Evolutionary conservation across 306 rosid species (phyloP), one percentile per base, ranked within the genome.

Genomic region (Cicer cuneatum): DNA sequence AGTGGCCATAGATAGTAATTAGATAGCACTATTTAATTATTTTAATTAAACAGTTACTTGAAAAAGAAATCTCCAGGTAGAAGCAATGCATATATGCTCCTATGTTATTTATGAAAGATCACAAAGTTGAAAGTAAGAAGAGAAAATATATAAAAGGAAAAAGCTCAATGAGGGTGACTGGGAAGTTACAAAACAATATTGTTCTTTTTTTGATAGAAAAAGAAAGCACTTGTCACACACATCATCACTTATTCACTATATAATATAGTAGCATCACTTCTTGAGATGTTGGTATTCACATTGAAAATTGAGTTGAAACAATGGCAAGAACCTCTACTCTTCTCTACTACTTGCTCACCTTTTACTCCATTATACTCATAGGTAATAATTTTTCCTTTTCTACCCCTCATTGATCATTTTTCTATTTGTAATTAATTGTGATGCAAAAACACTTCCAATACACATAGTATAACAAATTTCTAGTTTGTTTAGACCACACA

Each of bases 51-150:
- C 47, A 75, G 64, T 57, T 46, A 63, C 41, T 49, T 69, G 69
- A 69, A 80, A 66, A 81, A 83, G 84, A 89, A 89, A 86, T 78
- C 89, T 83, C 57, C 67, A 46, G 33, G 67, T 49, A 46, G 94
- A 93, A 88, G 98, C 84, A 91, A 91, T 86, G 97, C 78, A 91
- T 88, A 85, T 88, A 85, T 93, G 77, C 89, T 85, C 83, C 83
- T 74, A 64, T 75, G 69, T 60, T 75, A 24, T 59, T 29, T 12
- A 56, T 81, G 81, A 90, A 83, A 87, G 83, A 63, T 29, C 35
- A 29, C 63, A 92, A 87, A 85, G 88, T 59, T 69, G 42, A 81
- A 85, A 69, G 76, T 80, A 12, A 77, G 56, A 7, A 45, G 64
- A 74, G 42, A 67, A 72, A 72, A 62, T 61, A 29, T 29, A 29